A percentile compares a stretch with the other conserved stretches of the same genome.
Conservation (phyloP, 495 filamentous ascomycete species). For the Penicillium argentinense region DNA sequence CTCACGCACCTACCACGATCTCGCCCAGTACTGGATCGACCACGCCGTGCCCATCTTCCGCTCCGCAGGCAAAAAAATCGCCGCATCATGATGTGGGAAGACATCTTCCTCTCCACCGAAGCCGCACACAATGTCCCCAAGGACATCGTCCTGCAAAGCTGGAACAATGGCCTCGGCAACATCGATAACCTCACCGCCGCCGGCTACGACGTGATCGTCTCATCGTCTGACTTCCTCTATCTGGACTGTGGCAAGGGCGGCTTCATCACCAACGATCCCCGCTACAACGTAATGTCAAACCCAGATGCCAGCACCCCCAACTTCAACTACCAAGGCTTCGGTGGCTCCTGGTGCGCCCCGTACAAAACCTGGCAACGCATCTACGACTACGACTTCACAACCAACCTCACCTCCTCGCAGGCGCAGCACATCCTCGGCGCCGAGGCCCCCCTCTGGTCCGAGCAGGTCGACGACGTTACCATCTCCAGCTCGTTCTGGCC, state of each 20-base stretch:
- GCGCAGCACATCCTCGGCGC: slow-evolving; percentile 49
- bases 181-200: slow-evolving; percentile 50
- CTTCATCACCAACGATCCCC: slow-evolving; percentile 53
- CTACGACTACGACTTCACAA: slow-evolving; percentile 59
- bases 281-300: slow-evolving; percentile 52
- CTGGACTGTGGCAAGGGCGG: slow-evolving; percentile 58
- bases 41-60: slow-evolving; percentile 54
- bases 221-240: slow-evolving; percentile 54
- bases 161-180: slow-evolving; percentile 53
- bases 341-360: slow-evolving; percentile 58
- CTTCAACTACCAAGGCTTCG: slow-evolving; percentile 55
- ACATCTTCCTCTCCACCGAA: slow-evolving; percentile 44
- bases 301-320: slow-evolving; percentile 38
- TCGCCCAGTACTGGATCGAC: slow-evolving; percentile 57
- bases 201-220: slow-evolving; percentile 57
- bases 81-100: slow-evolving; percentile 59
- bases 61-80: slow-evolving; percentile 32
- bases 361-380: slow-evolving; percentile 64
- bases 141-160: slow-evolving; percentile 54
- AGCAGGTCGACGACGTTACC: slow-evolving; percentile 54
- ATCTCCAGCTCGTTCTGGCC: slow-evolving; percentile 54
- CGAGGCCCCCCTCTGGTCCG: slow-evolving; percentile 53
- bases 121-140: slow-evolving; percentile 47
- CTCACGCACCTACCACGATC: slow-evolving; percentile 51
- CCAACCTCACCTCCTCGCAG: slow-evolving; percentile 45